A percentile compares a stretch with the other conserved stretches of the same genome.
Evolutionary conservation across 257 asterid species (phyloP).

Genomic region (Nicotiana otophora): DNA sequence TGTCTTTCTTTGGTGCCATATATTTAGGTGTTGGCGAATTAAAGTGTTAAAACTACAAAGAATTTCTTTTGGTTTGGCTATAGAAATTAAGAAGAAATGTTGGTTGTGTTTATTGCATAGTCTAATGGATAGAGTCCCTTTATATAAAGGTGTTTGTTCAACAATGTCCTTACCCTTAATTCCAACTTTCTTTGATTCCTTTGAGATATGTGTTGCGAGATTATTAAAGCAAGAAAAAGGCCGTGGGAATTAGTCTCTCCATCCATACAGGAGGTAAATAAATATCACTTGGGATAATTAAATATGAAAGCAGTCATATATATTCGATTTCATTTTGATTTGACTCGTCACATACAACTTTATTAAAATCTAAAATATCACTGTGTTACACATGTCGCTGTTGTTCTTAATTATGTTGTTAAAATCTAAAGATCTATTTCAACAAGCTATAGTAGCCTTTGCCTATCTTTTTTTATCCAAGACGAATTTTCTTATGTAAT

Average conservation of each 20-base stretch:
- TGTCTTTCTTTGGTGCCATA: slow-evolving; percentile 37
- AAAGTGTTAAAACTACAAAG: not conserved
- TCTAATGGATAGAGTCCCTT: not conserved
- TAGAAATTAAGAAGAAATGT: not conserved
- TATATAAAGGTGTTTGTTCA: not conserved
- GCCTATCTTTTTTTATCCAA: not conserved
- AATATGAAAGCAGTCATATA: not conserved
- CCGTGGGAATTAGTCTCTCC: not conserved
- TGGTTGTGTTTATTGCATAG: not conserved
- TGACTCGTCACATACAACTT: too few relatives aligned
- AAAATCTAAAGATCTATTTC: too few relatives aligned
- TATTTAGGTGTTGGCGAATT: not conserved
- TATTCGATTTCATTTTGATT: not conserved
- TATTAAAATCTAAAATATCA: not conserved
- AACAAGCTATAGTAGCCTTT: not conserved
- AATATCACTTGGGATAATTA: not conserved
- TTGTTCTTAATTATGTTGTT: too few relatives aligned
- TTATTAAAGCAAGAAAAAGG: not conserved
- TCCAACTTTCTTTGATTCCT: not conserved
- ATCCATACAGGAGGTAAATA: too few relatives aligned
- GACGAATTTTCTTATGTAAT: not conserved
- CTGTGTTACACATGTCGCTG: too few relatives aligned
- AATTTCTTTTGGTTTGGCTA: not conserved
- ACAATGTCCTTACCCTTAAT: not conserved
- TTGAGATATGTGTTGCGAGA: not conserved